Conservation (phyloP, 2,329 filamentous ascomycete species). For the Nothopassalora personata region DNA sequence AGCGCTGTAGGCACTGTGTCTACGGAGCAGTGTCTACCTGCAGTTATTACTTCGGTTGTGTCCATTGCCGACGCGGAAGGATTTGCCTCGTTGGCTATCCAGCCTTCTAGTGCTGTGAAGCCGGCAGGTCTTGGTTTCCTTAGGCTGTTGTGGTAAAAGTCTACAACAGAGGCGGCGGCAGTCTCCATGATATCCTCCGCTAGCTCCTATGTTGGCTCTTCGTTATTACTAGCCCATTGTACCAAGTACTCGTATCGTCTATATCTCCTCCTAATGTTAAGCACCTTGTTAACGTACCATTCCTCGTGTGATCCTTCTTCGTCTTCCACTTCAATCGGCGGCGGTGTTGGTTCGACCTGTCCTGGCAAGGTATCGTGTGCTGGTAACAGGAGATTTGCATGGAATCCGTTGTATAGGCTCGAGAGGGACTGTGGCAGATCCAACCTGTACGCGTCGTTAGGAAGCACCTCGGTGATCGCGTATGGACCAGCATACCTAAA, state of each 20-base stretch:
- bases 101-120: no score
- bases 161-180: not conserved
- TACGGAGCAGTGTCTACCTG: no score
- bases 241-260: not conserved
- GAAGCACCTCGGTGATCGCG: not conserved
- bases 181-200: not conserved
- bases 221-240: not conserved
- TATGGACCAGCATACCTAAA: not conserved
- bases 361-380: no score
- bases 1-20: no score
- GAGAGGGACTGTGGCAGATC: not conserved
- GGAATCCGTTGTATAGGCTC: no score
- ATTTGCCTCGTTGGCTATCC: no score
- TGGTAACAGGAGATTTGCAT: no score
- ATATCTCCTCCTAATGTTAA: not conserved
- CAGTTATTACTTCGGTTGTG: no score
- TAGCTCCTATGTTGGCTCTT: not conserved
- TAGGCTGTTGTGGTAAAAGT: no score
- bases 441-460: not conserved
- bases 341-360: not conserved
- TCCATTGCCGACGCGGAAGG: no score
- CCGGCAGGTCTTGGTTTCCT: no score
- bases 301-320: not conserved
- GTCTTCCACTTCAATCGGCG: not conserved
- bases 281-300: not conserved